Base-by-base conservation (phyloP, 169 alveolate species). In the Toxoplasma gondii region DNA sequence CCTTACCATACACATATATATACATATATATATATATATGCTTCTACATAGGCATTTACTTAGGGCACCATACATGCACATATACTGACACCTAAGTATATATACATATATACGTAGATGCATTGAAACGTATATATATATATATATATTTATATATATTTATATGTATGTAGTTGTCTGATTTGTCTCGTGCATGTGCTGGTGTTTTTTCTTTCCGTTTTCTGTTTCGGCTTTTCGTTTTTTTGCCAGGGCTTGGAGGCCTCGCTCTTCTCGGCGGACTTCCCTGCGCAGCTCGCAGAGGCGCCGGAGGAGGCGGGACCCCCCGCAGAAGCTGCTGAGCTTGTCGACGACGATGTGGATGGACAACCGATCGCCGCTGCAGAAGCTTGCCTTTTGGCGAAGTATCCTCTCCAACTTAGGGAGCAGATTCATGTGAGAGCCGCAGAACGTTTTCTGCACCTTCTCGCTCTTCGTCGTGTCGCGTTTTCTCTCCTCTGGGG, bases 231-330 rank as follows among this genome's bases (percentile, higher is more conserved):
- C n/a, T 36, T 36, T 36, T 36, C 19, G 4, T 36, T 36, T 19
- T 36, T n/a, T 16, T 36, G 43, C 27, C 43, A 74, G 84, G 84
- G 84, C 43, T n/a, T 74, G 49, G 84, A 74, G 84, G 84, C 84
- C 12, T 34, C 84, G 1, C 84, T 74, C 39, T 74, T 74, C 44
- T 12, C 39, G 45, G 2, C 84, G 84, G 84, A 74, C 22, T 74
- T 74, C 84, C 84, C 84, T 74, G 84, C 84, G 39, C 45, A 31
- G 39, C 19, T 74, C 43, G 24, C 70, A 16, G 22, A 36, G 49
- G 1, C 38, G 5, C 84, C 45, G 12, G 84, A 74, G 84, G 49
- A 31, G 43, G 39, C 24, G 39, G 44, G 9, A 16, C 45, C n/a
- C n/a, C 84, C 84, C 12, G 24, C 41, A n/a, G 84, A 74, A 10